Evolutionary conservation across 1,284 basidiomycete species (phyloP).

Genomic region (Leccinum subrobustum): DNA sequence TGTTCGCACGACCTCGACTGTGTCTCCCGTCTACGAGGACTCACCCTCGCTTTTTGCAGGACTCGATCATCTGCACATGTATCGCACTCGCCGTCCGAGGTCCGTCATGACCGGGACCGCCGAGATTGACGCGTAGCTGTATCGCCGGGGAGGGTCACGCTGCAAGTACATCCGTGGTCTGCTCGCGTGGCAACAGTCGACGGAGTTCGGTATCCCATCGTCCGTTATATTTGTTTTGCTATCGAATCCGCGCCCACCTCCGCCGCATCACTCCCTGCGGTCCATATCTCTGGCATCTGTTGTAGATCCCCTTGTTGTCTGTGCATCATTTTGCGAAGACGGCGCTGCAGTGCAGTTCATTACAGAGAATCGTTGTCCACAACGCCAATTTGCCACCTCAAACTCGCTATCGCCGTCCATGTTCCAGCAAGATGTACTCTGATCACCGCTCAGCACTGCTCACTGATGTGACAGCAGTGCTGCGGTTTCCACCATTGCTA

Average conservation of each 20-base stretch:
- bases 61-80: conserved; percentile 37
- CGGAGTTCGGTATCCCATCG: conserved; percentile 17
- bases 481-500: conserved; percentile 1
- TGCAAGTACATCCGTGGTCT: conserved; percentile 26
- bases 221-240: conserved; percentile 26
- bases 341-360: conserved; percentile 2
- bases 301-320: conserved; percentile 18
- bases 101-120: conserved; percentile 19
- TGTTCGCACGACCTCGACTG: conserved; percentile 18
- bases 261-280: conserved; percentile 16
- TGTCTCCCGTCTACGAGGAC: conserved; percentile 3
- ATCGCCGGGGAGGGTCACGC: conserved; percentile 22
- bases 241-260: conserved; percentile 13
- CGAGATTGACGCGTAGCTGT: conserved; percentile 22
- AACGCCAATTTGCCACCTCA: conserved; percentile 13
- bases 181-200: conserved; percentile 16
- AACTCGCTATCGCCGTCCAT: not conserved
- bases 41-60: conserved; percentile 23
- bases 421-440: conserved; percentile 3
- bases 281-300: conserved; percentile 20
- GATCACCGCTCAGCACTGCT: not conserved
- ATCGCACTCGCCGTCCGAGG: conserved; percentile 35
- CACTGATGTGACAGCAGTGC: not conserved
- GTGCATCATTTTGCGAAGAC: conserved; percentile 30
- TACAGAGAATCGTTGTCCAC: conserved; percentile 15